Evolutionary conservation across 2,329 filamentous ascomycete species (phyloP).

Genomic region (Cladosporium colombiae): DNA sequence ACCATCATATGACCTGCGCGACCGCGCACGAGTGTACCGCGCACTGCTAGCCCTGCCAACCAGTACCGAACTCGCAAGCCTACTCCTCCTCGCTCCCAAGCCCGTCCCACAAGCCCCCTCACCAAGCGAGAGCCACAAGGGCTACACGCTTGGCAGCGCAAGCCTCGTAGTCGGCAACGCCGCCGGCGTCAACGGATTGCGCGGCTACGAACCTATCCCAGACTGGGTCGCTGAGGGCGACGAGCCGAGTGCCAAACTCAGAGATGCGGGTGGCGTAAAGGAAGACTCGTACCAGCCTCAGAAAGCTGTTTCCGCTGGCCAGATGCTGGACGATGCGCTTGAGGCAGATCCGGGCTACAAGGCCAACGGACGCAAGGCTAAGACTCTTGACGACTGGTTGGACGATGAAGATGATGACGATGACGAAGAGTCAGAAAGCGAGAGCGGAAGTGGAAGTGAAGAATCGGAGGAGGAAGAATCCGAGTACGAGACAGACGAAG

Average conservation of each 20-base stretch:
- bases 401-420: conserved; percentile 63
- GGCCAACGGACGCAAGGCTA: conserved; percentile 62
- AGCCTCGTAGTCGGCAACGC: conserved; percentile 81
- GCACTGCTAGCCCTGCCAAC: conserved; percentile 75
- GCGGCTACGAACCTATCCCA: conserved; percentile 77
- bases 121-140: conserved; percentile 79
- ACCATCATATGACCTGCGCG: conserved; percentile 89
- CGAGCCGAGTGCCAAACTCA: conserved; percentile 74
- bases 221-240: conserved; percentile 79
- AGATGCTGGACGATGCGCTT: conserved; percentile 63
- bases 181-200: conserved; percentile 70
- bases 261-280: conserved; percentile 57
- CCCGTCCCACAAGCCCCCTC: conserved; percentile 88
- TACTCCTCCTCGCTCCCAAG: conserved; percentile 91
- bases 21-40: conserved; percentile 85
- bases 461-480: conserved; percentile 53
- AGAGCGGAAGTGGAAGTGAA: conserved; percentile 32
- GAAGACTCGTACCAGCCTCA: conserved; percentile 40
- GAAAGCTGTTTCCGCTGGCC: conserved; percentile 56
- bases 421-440: conserved; percentile 50
- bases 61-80: conserved; percentile 77
- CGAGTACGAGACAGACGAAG: conserved; percentile 41
- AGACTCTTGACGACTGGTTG: conserved; percentile 91
- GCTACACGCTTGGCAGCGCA: conserved; percentile 77
- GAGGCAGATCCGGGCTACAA: conserved; percentile 44